A percentile compares a stretch with the other conserved stretches of the same genome.
Evolutionary conservation across 345 rosid genomes (phyloP).

Genomic region (Fremontodendron californicum): DNA sequence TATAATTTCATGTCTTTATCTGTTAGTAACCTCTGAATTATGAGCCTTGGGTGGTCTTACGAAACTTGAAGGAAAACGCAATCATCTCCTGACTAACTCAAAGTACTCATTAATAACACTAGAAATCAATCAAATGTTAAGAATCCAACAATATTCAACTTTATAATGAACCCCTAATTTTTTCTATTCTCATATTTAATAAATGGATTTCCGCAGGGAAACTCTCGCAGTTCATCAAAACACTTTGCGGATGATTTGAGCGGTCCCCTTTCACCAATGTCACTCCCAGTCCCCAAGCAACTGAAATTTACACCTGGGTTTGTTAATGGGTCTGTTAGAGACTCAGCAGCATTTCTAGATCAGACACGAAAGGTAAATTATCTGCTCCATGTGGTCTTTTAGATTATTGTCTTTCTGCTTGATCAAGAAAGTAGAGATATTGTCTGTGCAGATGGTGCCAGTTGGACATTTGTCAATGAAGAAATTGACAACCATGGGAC

Average conservation of each 20-base stretch:
- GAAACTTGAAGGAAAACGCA: neutral
- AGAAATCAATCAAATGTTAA: neutral
- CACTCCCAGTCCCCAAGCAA: slow-evolving; percentile 73
- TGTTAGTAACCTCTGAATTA: neutral
- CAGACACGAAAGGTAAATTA: slow-evolving; percentile 49
- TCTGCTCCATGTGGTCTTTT: neutral
- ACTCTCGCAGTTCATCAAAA: slow-evolving; percentile 45
- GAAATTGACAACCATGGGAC: slow-evolving; percentile 42
- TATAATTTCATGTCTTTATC: neutral
- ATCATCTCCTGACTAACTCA: neutral
- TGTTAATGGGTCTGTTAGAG: slow-evolving; percentile 48
- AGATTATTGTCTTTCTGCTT: slow-evolving; percentile 4
- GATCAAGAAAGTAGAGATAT: slow-evolving; percentile 8
- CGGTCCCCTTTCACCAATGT: slow-evolving; percentile 47
- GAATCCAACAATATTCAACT: neutral
- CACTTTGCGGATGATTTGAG: slow-evolving; percentile 35
- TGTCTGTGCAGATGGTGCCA: slow-evolving; percentile 51
- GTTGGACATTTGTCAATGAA: slow-evolving; percentile 51
- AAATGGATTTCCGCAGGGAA: slow-evolving; percentile 35
- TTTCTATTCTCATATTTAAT: slow-evolving; percentile 14
- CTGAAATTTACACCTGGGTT: slow-evolving; percentile 57
- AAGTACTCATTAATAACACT: neutral
- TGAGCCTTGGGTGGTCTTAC: neutral
- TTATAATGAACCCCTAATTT: neutral
- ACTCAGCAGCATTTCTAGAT: slow-evolving; percentile 52